Base-by-base conservation (phyloP, 139 green algal species). In the Raphidocelis subcapitata region DNA sequence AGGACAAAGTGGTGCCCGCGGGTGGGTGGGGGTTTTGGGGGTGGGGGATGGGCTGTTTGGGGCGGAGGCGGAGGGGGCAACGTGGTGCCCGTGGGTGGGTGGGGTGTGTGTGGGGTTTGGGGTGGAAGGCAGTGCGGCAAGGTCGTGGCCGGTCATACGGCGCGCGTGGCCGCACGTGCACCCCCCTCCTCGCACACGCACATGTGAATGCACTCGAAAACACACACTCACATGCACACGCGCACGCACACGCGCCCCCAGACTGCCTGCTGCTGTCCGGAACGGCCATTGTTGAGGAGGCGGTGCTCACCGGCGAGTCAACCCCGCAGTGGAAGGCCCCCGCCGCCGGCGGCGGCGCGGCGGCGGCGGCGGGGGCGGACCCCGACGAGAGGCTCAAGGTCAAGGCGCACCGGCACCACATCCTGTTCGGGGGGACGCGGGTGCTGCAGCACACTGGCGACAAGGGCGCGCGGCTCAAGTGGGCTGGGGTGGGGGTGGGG, bases 381-480 rank as follows among this genome's bases (percentile, higher is more conserved):
- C n/a, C n/a, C n/a, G n/a, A n/a, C n/a, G n/a, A 82, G 68, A 75
- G 72, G 12, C 82, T 96, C 65, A 77, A 83, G 63, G 82, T 93
- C 36, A 92, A 92, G 85, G 77, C 75, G 44, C 84, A 98, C 88
- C 92, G 93, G 73, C 78, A 85, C 32, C 88, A 97, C 73, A 79
- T 99, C 54, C 77, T 99, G 55, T 99, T 99, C 81, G 88, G 92
- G 31, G 95, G 95, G 35, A 99, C 95, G 21, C 95, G 93, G 79
- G 73, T 98, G 16, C 80, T 99, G 78, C 91, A 97, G 79, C 81
- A 92, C 75, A 94, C 82, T 0, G 74, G 65, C 0, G 89, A 94
- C 69, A 89, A 87, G 79, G 64, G 26, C 15, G 83, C 88, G 0
- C 75, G 82, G 26, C 73, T 95, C 26, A 75, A 76, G 77, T 80